Base-by-base conservation (phyloP, 805 yeast genomes). In the Kodamaea jinghongensis region DNA sequence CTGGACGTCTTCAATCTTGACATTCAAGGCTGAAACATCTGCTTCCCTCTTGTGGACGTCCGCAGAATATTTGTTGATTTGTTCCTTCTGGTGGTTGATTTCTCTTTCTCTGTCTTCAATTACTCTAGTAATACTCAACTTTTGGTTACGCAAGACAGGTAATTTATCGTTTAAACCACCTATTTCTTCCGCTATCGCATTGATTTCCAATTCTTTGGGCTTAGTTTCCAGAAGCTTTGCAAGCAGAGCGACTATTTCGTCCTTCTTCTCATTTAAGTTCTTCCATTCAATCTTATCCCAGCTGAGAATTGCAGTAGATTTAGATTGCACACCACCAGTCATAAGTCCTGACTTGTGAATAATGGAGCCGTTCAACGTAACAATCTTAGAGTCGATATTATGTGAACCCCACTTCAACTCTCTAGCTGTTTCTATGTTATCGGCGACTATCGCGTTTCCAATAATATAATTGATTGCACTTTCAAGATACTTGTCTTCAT, bases 281-380 rank as follows among this genome's bases (percentile, higher is more conserved):
- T 72, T 75, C 48, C 76, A 74, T 49, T 82, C 86, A 31, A 76
- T 73, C 52, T 83, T 87, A 56, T 81, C 88, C 95, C 95, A 87
- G 46, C 76, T 72, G 41, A 65, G 46, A 8, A 48, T 41, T 0
- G 57, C 53, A 9, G 71, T 68, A 14, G 49, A 55, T 28, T 68
- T 68, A n/a, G 70, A 69, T 4, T 78, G 70, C 20, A 71, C 65
- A 48, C 97, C 97, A 58, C 97, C 97, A 6, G 97, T 84, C 95
- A 93, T 87, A 27, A 89, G 70, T 5, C 96, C 96, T 4, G 91
- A 81, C 52, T 79, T 80, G 55, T 87, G 88, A 34, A 93, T 85
- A 22, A 89, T 69, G 0, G 91, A 78, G 2, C 99, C 99, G 36
- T 87, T 88, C 10, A 87, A 52, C 0, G 96, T 78, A 2, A 90